phyloP scores from a whole-genome alignment of 1,284 basidiomycete species.

The Ganoderma lingzhi region DNA sequence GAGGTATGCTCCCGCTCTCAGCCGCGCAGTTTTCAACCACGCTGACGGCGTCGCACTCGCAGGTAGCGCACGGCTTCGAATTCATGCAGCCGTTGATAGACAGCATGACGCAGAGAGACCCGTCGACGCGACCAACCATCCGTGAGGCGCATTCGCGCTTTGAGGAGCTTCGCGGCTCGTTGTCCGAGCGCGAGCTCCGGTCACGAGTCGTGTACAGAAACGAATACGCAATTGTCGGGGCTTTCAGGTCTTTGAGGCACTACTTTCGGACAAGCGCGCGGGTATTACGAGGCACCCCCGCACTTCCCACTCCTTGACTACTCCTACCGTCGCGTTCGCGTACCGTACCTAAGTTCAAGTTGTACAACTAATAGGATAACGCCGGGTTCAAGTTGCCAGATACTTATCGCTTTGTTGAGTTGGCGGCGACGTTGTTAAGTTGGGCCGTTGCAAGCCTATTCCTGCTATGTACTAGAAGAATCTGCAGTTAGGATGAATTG shows the following conservation, averaged over 20 bases:
- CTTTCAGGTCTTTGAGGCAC: constrained; percentile 7
- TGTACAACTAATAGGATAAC: too few relatives aligned
- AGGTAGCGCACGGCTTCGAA: constrained; percentile 35
- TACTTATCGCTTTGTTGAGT: too few relatives aligned
- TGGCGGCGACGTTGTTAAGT: too few relatives aligned
- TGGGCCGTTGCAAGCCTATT: too few relatives aligned
- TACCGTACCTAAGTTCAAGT: too few relatives aligned
- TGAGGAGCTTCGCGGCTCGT: background rate
- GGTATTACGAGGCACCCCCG: constrained; percentile 10
- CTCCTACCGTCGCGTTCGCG: background rate
- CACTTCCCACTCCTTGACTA: constrained; percentile 10
- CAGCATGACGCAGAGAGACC: constrained; percentile 42
- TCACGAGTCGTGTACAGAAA: constrained; percentile 14
- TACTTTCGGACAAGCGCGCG: constrained; percentile 10
- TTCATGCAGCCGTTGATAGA: constrained; percentile 42
- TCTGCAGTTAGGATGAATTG: too few relatives aligned
- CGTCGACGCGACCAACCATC: constrained; percentile 38
- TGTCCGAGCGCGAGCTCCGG: constrained; percentile 19
- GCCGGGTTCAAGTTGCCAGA: too few relatives aligned
- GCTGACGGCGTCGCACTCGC: constrained; percentile 1
- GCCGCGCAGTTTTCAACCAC: too few relatives aligned
- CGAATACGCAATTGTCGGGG: constrained; percentile 13
- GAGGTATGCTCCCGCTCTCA: constrained; percentile 17
- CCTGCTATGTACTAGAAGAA: too few relatives aligned
- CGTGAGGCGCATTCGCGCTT: constrained; percentile 15